phyloP scores from a whole-genome alignment of 2,329 filamentous ascomycete species.

The Ceratocystis eucalypticola region DNA sequence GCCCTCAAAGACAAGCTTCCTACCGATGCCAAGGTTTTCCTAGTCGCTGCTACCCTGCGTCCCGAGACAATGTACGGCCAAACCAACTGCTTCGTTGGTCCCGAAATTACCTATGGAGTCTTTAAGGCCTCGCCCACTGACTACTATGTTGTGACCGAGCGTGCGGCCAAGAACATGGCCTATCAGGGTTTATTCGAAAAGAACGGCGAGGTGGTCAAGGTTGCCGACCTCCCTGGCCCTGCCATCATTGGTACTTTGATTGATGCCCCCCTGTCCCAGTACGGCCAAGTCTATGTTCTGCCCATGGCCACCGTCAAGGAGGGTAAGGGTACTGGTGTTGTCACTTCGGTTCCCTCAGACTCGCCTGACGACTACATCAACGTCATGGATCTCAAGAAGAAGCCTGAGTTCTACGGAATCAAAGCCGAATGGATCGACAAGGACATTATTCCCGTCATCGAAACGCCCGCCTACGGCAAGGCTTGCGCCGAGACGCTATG shows the following conservation, averaged over 20 bases:
- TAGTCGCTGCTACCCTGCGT: conserved; percentile 81
- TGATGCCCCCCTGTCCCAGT: conserved; percentile 74
- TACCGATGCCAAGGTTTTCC: conserved; percentile 64
- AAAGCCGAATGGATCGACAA: conserved; percentile 92
- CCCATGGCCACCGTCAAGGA: conserved; percentile 91
- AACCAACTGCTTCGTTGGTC: conserved; percentile 87
- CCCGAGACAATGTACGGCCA: conserved; percentile 99
- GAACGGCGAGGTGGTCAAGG: conserved; percentile 61
- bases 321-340: conserved; percentile 90
- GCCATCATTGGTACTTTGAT: conserved; percentile 80
- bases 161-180: conserved; percentile 89
- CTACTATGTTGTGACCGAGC: conserved; percentile 71
- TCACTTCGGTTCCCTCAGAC: conserved; percentile 90
- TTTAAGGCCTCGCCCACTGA: conserved; percentile 67
- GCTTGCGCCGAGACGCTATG: conserved; percentile 71
- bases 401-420: conserved; percentile 91
- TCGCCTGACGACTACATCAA: conserved; percentile 90
- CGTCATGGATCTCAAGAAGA: conserved; percentile 76
- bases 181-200: conserved; percentile 76
- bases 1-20: conserved; percentile 66
- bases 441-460: conserved; percentile 77
- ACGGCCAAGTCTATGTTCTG: conserved; percentile 73
- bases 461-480: conserved; percentile 77
- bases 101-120: conserved; percentile 76
- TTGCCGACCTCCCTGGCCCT: conserved; percentile 61